Base-by-base conservation (phyloP, 352 stramenopile species). In the Phytophthora cactorum region DNA sequence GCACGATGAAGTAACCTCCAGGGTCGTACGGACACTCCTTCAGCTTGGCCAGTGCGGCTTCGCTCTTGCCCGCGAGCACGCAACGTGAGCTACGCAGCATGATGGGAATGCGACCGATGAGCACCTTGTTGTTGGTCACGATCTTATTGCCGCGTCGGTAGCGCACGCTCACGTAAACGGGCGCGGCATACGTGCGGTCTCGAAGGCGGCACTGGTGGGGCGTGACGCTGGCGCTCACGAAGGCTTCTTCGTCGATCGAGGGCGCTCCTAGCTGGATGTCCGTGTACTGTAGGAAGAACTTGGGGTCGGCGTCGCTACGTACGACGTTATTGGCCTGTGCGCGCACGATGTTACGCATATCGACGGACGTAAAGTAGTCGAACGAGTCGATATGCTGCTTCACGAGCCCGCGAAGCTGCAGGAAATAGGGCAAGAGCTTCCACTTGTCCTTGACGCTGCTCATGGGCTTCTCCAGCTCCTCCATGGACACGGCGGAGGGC, bases 331-430 rank as follows among this genome's bases (percentile, higher is more conserved):
- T 98, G 49, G 86, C 86, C 78, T 97, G 93, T 41, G 96, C 93
- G 65, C 90, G 89, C 68, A 99, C 97, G 63, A 99, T 99, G 79
- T 99, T 98, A 66, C 98, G 98, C 75, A 99, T 98, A 77, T 99
- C 97, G 1, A 98, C 91, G 67, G 95, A 95, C 17, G 99, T 97
- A 70, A 99, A 99, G 87, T 99, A 98, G 90, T 99, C 89, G 82
- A 99, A 99, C 55, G 97, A 99, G 85, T 99, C 97, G 77, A 99
- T 99, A 80, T 99, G 98, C 77, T 99, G 98, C 77, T 97, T 97
- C 31, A 98, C 91, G 54, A 98, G 82, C 0, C 92, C 92, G 34
- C 91, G 91, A 36, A 96, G 77, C 66, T 97, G 89, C 52, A 99
- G 82, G 68, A 99, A 99, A 75, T 99, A 97, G 14, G 98, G 98